These are phyloP conservation scores for Colletotrichum brevisporum DNA, from an alignment of 2,329 filamentous ascomycete genomes.

Conservation along the genomic window DNA sequence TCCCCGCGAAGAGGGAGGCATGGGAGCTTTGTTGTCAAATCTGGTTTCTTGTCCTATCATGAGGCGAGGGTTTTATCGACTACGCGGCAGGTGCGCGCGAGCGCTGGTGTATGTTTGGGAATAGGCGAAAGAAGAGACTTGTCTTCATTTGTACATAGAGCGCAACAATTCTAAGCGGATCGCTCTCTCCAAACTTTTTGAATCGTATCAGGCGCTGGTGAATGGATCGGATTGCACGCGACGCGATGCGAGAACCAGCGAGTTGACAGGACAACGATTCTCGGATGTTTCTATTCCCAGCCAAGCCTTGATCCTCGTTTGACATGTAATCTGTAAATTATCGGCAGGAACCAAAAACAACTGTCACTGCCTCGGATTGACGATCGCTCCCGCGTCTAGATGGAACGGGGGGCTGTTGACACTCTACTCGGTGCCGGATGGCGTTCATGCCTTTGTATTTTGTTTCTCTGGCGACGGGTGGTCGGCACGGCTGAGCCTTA, in stretches of 20 bases:
- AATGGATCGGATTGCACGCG: background rate
- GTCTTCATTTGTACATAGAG: conserved; percentile 20
- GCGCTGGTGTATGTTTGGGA: conserved; percentile 8
- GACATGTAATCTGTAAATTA: no score
- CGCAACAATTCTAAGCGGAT: background rate
- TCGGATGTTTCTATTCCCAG: background rate
- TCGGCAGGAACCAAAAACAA: no score
- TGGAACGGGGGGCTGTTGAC: no score
- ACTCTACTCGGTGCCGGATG: no score
- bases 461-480: no score
- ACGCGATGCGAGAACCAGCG: background rate
- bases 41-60: no score
- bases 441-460: no score
- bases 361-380: no score
- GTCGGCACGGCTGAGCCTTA: no score
- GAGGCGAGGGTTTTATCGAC: background rate
- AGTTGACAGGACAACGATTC: background rate
- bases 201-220: background rate
- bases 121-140: background rate
- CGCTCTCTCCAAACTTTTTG: background rate
- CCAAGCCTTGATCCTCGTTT: no score
- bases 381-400: no score
- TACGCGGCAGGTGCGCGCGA: conserved; percentile 3
- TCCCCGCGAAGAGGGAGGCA: background rate
- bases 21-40: no score